Base-by-base conservation (phyloP, 169 alveolate genomes). In the Cryptosporidium xiaoi region DNA sequence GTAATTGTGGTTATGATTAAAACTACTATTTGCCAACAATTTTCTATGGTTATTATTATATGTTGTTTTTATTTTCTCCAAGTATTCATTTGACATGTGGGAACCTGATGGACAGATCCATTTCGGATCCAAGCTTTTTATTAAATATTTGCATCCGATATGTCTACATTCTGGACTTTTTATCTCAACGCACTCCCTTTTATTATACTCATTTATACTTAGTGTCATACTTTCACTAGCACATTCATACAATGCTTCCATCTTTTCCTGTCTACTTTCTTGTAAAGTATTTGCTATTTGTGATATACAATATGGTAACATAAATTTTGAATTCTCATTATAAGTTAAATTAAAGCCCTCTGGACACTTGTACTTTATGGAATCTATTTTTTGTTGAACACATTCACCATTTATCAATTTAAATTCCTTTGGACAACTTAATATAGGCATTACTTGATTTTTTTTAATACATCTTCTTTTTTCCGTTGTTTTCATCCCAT, bases 371-470 rank as follows among this genome's bases (percentile, higher is more conserved):
- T 77, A 77, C 7, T 46, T 20, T 12, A 77, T 62, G 40, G 87
- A 48, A 5, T 62, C 71, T 4, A 77, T 77, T 46, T 60, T 44
- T 18, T 62, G 87, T 27, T 60, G 65, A 13, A 58, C 87, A 46
- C 87, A 77, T 48, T 18, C 27, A 16, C 65, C 69, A 31, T 18
- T 62, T 46, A 62, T 62, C n/a, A 58, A 64, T 29, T 77, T 77
- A 53, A 29, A 77, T 15, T 62, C 87, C 18, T 13, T 36, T 29
- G 87, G 87, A 77, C 87, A 77, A 48, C 65, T 46, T 8, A 60
- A 27, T 16, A 18, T 77, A 18, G 87, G 87, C 48, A 36, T 16
- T 10, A 62, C 64, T 58, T 29, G 15, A 44, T 62, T 56, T 8
- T 7, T 24, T 46, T 60, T 62, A 13, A 60, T 48, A 31, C 87